Percentiles rank a stretch among this genome's conserved stretches.
Evolutionary conservation across 345 rosid genomes (phyloP).

Genomic region (Camelina hispida): DNA sequence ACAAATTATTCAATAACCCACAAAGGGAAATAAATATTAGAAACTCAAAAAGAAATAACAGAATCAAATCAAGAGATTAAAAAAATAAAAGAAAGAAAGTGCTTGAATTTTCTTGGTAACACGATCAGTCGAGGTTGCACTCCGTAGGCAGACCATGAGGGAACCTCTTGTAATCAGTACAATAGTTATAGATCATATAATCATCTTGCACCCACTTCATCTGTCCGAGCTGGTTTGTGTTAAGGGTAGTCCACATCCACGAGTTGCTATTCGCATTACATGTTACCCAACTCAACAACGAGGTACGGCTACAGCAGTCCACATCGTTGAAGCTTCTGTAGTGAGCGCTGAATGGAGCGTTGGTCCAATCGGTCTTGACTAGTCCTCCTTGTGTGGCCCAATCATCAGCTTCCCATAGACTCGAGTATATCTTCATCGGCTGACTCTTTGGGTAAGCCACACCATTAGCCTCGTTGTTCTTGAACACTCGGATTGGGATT

Average conservation of each 20-base stretch:
- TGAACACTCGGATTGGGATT: slow-evolving; percentile 73
- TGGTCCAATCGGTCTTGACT: slow-evolving; percentile 63
- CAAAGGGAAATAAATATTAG: slow-evolving; percentile 1
- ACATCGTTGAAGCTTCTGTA: slow-evolving; percentile 56
- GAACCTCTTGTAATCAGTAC: slow-evolving; percentile 54
- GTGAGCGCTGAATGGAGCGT: slow-evolving; percentile 70
- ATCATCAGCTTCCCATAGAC: slow-evolving; percentile 77
- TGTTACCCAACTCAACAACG: slow-evolving; percentile 44
- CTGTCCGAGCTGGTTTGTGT: slow-evolving; percentile 41
- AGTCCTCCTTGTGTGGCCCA: slow-evolving; percentile 76
- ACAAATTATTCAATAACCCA: slow-evolving; percentile 3
- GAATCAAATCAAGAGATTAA: background rate
- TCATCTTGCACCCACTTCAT: slow-evolving; percentile 58
- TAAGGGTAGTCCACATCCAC: slow-evolving; percentile 55
- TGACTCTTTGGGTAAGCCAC: slow-evolving; percentile 67
- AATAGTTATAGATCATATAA: slow-evolving; percentile 59
- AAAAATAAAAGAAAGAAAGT: background rate
- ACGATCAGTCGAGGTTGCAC: slow-evolving; percentile 41
- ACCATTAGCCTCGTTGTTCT: slow-evolving; percentile 67
- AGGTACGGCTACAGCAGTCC: slow-evolving; percentile 50
- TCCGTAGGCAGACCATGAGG: slow-evolving; percentile 56
- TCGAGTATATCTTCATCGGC: slow-evolving; percentile 65
- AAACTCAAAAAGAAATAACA: slow-evolving; percentile 16
- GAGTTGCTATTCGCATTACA: slow-evolving; percentile 45
- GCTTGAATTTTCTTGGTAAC: background rate